Percentiles rank a stretch among this genome's conserved stretches.
phyloP scores from a whole-genome alignment of 345 rosid genomes.

The Pistacia atlantica region DNA sequence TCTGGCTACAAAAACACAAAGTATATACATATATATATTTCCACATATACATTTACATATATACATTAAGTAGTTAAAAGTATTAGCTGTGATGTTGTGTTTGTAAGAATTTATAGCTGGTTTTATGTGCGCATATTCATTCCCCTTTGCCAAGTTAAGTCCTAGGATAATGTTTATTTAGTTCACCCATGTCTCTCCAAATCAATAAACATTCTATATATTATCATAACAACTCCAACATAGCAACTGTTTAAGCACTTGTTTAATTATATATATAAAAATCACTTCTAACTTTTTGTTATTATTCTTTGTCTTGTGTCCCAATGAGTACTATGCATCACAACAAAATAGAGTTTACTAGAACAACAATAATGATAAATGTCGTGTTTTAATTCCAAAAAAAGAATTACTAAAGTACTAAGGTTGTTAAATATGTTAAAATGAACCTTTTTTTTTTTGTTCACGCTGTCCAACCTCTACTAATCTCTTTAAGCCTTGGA shows the following conservation, averaged over 20 bases:
- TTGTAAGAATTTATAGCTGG: background rate
- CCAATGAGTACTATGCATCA: background rate
- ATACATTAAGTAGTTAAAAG: background rate
- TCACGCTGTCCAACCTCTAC: too few relatives aligned
- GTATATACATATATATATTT: background rate
- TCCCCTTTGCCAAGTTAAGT: conserved; percentile 26
- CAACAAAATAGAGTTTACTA: background rate
- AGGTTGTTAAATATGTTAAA: too few relatives aligned
- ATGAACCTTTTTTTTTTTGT: too few relatives aligned
- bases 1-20: background rate
- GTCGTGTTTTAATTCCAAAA: too few relatives aligned
- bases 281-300: background rate
- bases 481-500: too few relatives aligned
- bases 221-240: conserved; percentile 30
- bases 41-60: background rate
- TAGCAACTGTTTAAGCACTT: background rate
- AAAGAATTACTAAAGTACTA: too few relatives aligned
- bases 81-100: conserved; percentile 2
- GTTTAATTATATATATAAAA: conserved; percentile 14
- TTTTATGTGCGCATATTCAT: conserved; percentile 29
- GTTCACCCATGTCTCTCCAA: conserved; percentile 15
- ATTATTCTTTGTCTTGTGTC: background rate
- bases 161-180: conserved; percentile 35
- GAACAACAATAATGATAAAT: background rate
- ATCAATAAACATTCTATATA: background rate